A percentile compares a stretch with the other conserved stretches of the same genome.
phyloP scores from a whole-genome alignment of 176 grass and related monocot genomes.

The Cenchrus americanus region DNA sequence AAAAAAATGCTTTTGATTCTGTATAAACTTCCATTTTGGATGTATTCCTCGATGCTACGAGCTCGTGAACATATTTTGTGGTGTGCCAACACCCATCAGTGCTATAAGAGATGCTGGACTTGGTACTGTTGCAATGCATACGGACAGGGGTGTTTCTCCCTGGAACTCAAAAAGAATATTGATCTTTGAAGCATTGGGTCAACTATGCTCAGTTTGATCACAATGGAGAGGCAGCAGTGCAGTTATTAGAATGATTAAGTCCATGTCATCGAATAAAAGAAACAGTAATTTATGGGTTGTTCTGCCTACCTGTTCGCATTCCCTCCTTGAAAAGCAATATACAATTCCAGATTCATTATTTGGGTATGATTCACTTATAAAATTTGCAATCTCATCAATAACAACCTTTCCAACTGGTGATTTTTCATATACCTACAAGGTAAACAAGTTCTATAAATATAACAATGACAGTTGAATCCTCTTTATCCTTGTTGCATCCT shows the following conservation, averaged over 20 bases:
- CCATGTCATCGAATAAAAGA: conserved; percentile 29
- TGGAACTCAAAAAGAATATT: neutral
- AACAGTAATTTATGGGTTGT: conserved; percentile 30
- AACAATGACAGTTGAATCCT: conserved; percentile 13
- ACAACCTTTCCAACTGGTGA: conserved; percentile 76
- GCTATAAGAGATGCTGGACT: no score
- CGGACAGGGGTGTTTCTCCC: no score
- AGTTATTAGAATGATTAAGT: neutral
- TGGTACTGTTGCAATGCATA: no score
- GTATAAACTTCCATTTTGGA: no score
- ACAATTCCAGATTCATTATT: conserved; percentile 96
- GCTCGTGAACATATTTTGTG: no score
- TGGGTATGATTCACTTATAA: conserved; percentile 72
- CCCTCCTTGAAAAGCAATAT: conserved; percentile 95
- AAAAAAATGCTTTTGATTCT: no score
- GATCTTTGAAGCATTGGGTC: conserved; percentile 3
- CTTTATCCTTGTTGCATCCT: neutral
- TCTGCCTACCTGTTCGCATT: conserved; percentile 82
- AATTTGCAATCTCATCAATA: conserved; percentile 89
- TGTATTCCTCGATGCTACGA: no score
- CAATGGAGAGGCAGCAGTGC: neutral
- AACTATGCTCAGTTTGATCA: neutral
- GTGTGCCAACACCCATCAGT: no score
- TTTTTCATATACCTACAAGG: conserved; percentile 79
- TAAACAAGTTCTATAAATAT: conserved; percentile 30